These are phyloP conservation scores for Puccinia coronata DNA, from an alignment of 1,284 basidiomycete genomes.

Conservation along the genomic window DNA sequence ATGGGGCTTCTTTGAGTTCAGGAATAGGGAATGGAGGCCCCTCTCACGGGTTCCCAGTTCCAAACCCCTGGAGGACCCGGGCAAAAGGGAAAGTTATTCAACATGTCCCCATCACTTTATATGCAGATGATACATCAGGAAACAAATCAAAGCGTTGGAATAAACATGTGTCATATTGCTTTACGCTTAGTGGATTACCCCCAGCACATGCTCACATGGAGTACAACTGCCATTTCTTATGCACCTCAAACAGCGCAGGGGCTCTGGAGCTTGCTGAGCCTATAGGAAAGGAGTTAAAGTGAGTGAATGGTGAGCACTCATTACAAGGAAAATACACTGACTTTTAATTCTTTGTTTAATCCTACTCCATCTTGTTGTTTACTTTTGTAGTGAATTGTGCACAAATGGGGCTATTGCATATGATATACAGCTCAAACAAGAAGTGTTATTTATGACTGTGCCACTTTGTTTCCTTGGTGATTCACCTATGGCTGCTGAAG, in stretches of 20 bases:
- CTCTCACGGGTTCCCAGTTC: background rate
- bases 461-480: background rate
- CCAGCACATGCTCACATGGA: constrained; percentile 53
- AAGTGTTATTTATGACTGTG: background rate
- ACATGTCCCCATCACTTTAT: constrained; percentile 60
- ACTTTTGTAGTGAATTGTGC: background rate
- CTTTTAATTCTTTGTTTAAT: too few relatives aligned
- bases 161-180: too few relatives aligned
- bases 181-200: constrained; percentile 58
- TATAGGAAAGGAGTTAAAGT: background rate
- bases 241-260: constrained; percentile 56
- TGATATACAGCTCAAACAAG: background rate
- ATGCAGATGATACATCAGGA: constrained; percentile 63
- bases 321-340: too few relatives aligned
- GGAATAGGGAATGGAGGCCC: too few relatives aligned
- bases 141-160: too few relatives aligned
- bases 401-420: constrained; percentile 9
- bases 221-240: constrained; percentile 61
- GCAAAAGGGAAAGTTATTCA: background rate
- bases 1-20: background rate
- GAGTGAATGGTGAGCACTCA: too few relatives aligned
- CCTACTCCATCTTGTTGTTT: too few relatives aligned
- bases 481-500: background rate
- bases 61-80: background rate
- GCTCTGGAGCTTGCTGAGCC: background rate